Evolutionary conservation across 768 basidiomycete species (phyloP).

Genomic region (Leccinum olivaceopallidum): DNA sequence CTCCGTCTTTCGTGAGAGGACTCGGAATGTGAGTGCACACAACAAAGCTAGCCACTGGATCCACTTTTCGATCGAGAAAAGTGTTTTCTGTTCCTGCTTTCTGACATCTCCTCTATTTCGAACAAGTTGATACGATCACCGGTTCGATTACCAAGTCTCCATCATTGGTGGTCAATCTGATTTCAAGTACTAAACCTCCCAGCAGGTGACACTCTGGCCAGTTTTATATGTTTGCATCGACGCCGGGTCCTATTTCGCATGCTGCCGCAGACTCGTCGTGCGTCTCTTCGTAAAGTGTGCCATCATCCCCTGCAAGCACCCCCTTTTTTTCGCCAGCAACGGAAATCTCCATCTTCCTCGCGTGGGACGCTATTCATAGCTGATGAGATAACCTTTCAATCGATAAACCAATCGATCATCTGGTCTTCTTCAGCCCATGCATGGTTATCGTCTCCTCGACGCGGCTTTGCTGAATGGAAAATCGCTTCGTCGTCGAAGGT

Average conservation of each 20-base stretch:
- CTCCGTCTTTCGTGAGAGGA: neutral
- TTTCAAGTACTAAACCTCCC: neutral
- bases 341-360: conserved; percentile 16
- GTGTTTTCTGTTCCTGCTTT: neutral
- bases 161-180: conserved; percentile 1
- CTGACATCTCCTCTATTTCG: neutral
- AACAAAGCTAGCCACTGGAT: neutral
- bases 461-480: neutral
- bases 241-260: conserved; percentile 11
- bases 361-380: conserved; percentile 21
- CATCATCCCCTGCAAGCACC: conserved; percentile 1
- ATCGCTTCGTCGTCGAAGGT: conserved; percentile 2
- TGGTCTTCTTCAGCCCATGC: neutral
- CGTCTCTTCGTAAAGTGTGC: conserved; percentile 13
- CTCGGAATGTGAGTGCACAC: neutral
- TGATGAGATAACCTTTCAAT: conserved; percentile 24
- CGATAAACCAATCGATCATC: conserved; percentile 20
- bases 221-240: neutral
- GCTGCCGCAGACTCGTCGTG: conserved; percentile 1
- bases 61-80: conserved; percentile 2
- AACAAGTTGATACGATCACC: neutral
- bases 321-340: conserved; percentile 1
- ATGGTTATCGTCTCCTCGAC: conserved; percentile 3
- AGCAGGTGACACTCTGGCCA: neutral
- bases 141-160: conserved; percentile 9